phyloP scores from a whole-genome alignment of 78 protist genomes.

The Emiliania huxleyi region DNA sequence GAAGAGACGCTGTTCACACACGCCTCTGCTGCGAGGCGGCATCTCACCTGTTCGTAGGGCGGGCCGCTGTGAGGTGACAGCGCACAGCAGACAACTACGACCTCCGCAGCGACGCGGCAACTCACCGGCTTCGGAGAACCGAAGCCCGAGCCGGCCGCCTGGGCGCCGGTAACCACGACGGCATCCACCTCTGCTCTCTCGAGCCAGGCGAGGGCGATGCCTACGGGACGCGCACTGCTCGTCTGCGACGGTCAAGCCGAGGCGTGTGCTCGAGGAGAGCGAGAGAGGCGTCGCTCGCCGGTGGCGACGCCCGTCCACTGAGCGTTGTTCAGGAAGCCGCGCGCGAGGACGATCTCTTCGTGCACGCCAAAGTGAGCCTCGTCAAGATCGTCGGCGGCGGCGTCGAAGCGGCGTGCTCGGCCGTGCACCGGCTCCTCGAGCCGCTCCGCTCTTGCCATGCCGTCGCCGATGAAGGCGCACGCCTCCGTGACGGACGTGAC shows the following conservation, averaged over 20 bases:
- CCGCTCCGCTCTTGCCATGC: neutral
- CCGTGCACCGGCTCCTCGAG: neutral
- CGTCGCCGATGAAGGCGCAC: slow-evolving; percentile 5
- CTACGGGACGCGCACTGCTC: too few relatives aligned
- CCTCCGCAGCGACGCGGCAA: neutral
- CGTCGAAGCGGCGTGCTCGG: neutral
- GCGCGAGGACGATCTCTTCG: neutral
- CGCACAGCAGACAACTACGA: too few relatives aligned
- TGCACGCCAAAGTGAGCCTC: slow-evolving; percentile 28
- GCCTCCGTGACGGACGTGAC: neutral
- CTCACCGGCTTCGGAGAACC: neutral
- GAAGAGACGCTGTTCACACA: too few relatives aligned
- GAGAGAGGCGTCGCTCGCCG: too few relatives aligned
- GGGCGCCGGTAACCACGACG: neutral
- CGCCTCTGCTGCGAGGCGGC: too few relatives aligned
- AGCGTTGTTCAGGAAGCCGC: neutral
- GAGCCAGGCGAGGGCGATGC: neutral
- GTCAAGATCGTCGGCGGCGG: neutral
- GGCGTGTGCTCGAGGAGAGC: too few relatives aligned
- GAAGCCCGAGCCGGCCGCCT: neutral
- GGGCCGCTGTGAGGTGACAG: too few relatives aligned
- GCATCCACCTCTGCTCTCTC: slow-evolving; percentile 22
- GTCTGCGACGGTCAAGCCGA: too few relatives aligned
- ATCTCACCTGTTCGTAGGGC: too few relatives aligned
- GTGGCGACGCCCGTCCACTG: slow-evolving; percentile 32